phyloP scores from a whole-genome alignment of 1,284 basidiomycete species.

The Vanrija pseudolonga region DNA sequence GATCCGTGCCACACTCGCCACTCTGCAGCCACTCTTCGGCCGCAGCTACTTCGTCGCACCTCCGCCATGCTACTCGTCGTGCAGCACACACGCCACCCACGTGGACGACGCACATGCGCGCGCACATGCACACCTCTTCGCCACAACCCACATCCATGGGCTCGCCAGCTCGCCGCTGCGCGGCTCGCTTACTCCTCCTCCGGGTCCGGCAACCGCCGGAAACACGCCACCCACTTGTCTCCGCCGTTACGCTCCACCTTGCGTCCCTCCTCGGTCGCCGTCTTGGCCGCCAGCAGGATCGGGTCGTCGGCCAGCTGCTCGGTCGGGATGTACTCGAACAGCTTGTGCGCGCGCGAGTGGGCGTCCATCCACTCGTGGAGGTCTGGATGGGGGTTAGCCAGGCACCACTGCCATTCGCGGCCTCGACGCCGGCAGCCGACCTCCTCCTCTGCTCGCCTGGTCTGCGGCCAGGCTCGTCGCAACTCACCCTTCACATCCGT shows the following conservation, averaged over 20 bases:
- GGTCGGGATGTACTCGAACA: conserved; percentile 78
- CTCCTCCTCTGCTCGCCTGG: too few relatives aligned
- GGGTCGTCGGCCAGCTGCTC: conserved; percentile 61
- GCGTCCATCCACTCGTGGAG: conserved; percentile 93
- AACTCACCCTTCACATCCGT: conserved; percentile 74
- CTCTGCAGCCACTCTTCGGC: too few relatives aligned
- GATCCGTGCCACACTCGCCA: too few relatives aligned
- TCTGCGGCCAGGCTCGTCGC: too few relatives aligned
- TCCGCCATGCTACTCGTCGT: too few relatives aligned
- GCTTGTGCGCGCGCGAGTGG: conserved; percentile 78
- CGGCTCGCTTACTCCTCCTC: conserved; percentile 11
- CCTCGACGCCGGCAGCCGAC: too few relatives aligned
- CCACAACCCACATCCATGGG: background rate
- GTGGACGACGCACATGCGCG: background rate
- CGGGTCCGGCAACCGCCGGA: conserved; percentile 32
- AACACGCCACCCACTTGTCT: conserved; percentile 62
- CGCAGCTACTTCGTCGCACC: too few relatives aligned
- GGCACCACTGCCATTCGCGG: too few relatives aligned
- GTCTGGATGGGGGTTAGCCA: conserved; percentile 57
- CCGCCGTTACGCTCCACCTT: conserved; percentile 92
- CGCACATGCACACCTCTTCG: background rate
- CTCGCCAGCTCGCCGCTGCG: background rate
- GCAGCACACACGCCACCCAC: too few relatives aligned
- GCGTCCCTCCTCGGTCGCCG: conserved; percentile 90
- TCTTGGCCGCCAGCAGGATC: conserved; percentile 74